phyloP scores from a whole-genome alignment of 768 basidiomycete species.

The Ramaria sp. region DNA sequence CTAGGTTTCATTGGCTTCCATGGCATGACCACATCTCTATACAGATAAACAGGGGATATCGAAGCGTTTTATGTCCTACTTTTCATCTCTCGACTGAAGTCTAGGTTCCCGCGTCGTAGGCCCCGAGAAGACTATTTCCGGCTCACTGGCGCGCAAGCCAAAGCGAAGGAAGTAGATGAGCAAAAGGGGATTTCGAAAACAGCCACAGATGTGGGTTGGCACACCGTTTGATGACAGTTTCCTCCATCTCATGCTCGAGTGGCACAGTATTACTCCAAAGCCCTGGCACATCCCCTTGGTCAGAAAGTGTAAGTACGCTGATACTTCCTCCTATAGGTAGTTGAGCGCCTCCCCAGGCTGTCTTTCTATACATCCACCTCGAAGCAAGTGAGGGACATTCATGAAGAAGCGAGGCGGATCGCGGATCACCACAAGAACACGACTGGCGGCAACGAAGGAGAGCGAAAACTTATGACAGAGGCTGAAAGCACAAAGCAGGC shows the following conservation, averaged over 20 bases:
- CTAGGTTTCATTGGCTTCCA: neutral
- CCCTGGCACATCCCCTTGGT: constrained; percentile 66
- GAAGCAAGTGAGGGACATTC: constrained; percentile 86
- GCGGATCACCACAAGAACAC: constrained; percentile 43
- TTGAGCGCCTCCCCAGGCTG: neutral
- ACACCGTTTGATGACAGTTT: neutral
- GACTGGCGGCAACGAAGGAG: neutral
- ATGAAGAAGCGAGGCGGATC: constrained; percentile 85
- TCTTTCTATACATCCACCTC: constrained; percentile 80
- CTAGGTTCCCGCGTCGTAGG: constrained; percentile 66
- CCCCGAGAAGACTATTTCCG: constrained; percentile 70
- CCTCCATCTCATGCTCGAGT: neutral
- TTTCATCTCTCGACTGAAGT: constrained; percentile 58
- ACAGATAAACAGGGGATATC: constrained; percentile 83
- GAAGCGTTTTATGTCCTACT: constrained; percentile 68
- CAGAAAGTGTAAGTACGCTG: constrained; percentile 43
- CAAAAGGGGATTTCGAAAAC: constrained; percentile 65
- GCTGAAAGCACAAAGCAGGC: neutral
- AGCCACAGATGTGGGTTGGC: constrained; percentile 48
- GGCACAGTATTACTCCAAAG: constrained; percentile 64
- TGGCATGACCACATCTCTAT: neutral
- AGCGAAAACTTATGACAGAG: neutral
- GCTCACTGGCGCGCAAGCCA: constrained; percentile 52
- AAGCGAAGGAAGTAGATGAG: constrained; percentile 69
- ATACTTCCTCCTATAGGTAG: neutral